Base-by-base conservation (phyloP, 1,284 basidiomycete species). In the Waitea zeae region DNA sequence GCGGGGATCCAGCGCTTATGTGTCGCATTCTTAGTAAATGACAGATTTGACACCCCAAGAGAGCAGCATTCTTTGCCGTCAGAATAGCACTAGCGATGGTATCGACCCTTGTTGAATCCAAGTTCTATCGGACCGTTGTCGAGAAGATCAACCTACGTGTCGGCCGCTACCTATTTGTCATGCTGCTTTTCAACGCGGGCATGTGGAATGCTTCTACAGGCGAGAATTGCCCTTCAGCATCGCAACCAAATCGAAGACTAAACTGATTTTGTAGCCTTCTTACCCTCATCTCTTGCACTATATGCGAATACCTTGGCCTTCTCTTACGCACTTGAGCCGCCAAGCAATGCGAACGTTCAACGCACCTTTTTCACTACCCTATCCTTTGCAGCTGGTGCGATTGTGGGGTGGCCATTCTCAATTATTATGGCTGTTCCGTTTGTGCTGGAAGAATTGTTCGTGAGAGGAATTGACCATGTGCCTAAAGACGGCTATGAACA, bases 401-500 rank as follows among this genome's bases (percentile, higher is more conserved):
- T 98, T 33, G 66, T 93, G 22, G 95, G 93, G 12, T 98, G 95
- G 95, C 95, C 95, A 1, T 99, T 97, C 51, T 69, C 84, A 7
- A 64, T 90, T 3, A 74, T 86, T 0, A 62, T 97, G 3, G 73
- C 86, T 0, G 52, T 93, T 11, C 95, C 95, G 0, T 95, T 93
- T 46, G 74, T 95, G 3, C 50, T 88, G 37, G 95, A 98, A 51
- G 88, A 97, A 52, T 59, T 97, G 12, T 80, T 90, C 48, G 48
- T 95, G 11, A 67, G 62, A 32, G 79, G 81, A 11, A 71, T 67
- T 4, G 86, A 92, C 48, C 60, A 62, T 30, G 71, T 87, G n/a
- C 51, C 66, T 2, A 52, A 70, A 0, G 55, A 62, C 20, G 51
- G 55, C 15, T 61, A 55, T 12, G 38, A 39, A n/a, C 52, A 55